Evolutionary conservation across 208 protist genomes (phyloP).

Genomic region (Novymonas esmeraldas): DNA sequence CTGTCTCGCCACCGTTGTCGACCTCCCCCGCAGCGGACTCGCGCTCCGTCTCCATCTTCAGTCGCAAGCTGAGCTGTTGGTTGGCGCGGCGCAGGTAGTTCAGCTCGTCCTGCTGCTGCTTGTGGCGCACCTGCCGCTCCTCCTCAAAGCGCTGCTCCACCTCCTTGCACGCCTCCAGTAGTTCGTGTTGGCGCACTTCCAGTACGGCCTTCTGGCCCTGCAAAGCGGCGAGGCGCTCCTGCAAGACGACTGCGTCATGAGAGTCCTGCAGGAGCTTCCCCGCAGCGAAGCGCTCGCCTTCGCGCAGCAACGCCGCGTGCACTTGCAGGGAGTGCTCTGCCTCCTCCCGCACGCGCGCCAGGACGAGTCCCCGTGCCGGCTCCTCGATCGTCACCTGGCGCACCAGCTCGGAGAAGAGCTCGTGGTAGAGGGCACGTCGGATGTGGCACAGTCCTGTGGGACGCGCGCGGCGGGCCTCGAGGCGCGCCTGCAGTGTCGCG

Average conservation of each 20-base stretch:
- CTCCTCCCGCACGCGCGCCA: conserved; percentile 97
- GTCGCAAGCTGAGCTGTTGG: conserved; percentile 92
- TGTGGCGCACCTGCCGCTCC: conserved; percentile 51
- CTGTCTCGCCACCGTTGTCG: conserved; percentile 4
- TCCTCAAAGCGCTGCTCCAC: conserved; percentile 38
- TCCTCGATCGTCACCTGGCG: conserved; percentile 98
- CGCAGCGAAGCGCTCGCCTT: conserved; percentile 89
- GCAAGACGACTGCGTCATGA: conserved; percentile 24
- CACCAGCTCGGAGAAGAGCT: conserved; percentile 98
- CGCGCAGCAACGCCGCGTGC: conserved; percentile 55
- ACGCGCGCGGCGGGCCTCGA: conserved; percentile 93
- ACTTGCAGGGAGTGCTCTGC: conserved; percentile 59
- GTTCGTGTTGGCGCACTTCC: conserved; percentile 37
- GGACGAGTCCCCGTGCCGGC: conserved; percentile 96
- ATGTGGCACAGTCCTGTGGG: conserved; percentile 97
- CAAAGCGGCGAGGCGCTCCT: conserved; percentile 35
- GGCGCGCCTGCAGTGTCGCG: conserved; percentile 86
- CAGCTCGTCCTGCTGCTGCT: conserved; percentile 95
- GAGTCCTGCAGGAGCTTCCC: conserved; percentile 37
- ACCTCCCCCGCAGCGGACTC: conserved; percentile 33
- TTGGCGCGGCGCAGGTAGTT: conserved; percentile 95
- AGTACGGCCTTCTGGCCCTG: conserved; percentile 29
- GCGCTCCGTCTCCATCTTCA: conserved; percentile 87
- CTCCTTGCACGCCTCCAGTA: conserved; percentile 29
- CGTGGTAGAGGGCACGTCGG: conserved; percentile 96